Evolutionary conservation across 257 asterid genomes (phyloP), one percentile per base, ranked within the genome.

Genomic region (Jaltomata sinuosa): DNA sequence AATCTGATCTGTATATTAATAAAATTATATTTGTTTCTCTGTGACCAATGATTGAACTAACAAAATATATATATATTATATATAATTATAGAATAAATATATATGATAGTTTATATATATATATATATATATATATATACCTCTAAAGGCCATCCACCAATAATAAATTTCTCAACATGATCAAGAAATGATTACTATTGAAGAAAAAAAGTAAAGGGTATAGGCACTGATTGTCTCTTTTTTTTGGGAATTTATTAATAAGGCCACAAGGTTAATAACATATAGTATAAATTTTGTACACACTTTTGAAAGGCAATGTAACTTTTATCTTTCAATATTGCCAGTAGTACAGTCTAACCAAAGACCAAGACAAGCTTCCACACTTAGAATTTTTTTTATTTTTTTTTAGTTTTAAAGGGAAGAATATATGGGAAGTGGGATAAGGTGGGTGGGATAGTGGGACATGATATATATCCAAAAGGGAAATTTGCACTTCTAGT

Each of bases 271-370:
- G 92, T 80, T 81, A 52, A 87, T 88, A 29, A 68, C 25, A 34
- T 67, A 8, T 32, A 87, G 85, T 85, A 84, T 14, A 25, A 12
- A 45, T 21, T 71, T 36, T 86, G 84, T 71, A 85, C 80, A 64
- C 85, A 88, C 92, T 91, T 93, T 91, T 85, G 32, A 87, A 92
- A 90, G 94, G 91, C 86, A 88, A 83, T 79, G 61, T 89, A 89
- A 86, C 92, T 90, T 94, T 94, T 85, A 74, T 87, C 87, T 86
- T 88, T 92, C 84, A 68, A 34, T 68, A 87, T 84, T 85, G 87
- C 61, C 80, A 82, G 84, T 47, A 85, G 76, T 85, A 82, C 74
- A 87, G 84, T 68, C 83, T 88, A 83, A 83, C 89, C 83, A 85
- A 68, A 90, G 87, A 90, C 93, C 85, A 86, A 91, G 89, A 89